phyloP scores from a whole-genome alignment of 106 monocot genomes.

The Dioscorea alata region DNA sequence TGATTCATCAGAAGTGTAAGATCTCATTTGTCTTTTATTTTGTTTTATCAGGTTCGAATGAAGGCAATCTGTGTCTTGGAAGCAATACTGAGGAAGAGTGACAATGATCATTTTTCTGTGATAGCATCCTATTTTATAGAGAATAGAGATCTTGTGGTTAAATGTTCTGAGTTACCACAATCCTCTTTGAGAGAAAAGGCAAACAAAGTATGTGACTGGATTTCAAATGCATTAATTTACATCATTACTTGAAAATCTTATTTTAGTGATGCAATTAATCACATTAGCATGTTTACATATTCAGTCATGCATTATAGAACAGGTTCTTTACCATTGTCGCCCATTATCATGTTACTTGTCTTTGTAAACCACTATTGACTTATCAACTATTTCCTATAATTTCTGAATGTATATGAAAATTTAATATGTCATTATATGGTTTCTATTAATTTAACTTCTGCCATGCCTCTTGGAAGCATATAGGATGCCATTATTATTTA shows the following conservation, averaged over 20 bases:
- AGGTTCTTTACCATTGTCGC: no score
- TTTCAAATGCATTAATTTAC: not conserved
- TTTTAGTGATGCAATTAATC: no score
- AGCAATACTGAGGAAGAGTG: constrained; percentile 72
- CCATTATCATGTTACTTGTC: no score
- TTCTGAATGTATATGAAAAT: no score
- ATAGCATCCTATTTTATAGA: constrained; percentile 88
- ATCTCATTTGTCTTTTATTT: not conserved
- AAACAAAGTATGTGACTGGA: constrained; percentile 48
- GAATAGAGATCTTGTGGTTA: constrained; percentile 57
- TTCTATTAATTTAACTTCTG: no score
- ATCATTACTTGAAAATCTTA: not conserved
- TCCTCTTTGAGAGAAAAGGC: constrained; percentile 84
- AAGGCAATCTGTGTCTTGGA: constrained; percentile 96
- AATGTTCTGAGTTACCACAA: constrained; percentile 85
- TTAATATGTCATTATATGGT: no score
- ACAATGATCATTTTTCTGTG: constrained; percentile 57
- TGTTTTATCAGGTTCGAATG: constrained; percentile 77
- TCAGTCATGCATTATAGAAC: no score
- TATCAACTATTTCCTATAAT: no score
- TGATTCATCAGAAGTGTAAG: not conserved
- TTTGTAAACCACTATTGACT: no score
- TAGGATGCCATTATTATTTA: no score
- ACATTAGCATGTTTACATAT: no score
- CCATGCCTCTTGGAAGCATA: no score